Evolutionary conservation across 2,329 filamentous ascomycete species (phyloP).

Genomic region (Fusarium multiceps): DNA sequence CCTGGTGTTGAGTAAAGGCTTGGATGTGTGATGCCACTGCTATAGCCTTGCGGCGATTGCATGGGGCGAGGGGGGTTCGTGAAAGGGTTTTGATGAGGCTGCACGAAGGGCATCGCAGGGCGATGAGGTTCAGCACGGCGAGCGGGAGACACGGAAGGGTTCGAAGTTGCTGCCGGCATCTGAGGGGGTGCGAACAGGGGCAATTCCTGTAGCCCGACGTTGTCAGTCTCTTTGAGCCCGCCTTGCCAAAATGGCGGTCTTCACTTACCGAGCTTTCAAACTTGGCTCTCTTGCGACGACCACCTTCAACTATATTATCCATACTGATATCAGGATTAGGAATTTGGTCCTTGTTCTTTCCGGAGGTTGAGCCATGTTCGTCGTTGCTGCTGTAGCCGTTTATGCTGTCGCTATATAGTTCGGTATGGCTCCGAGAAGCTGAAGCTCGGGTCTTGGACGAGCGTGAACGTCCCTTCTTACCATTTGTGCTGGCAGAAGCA

Average conservation of each 20-base stretch:
- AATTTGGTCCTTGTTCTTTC: constrained; percentile 84
- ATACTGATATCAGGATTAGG: constrained; percentile 97
- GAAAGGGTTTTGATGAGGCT: constrained; percentile 82
- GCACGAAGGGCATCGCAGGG: constrained; percentile 79
- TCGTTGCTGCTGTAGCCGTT: constrained; percentile 91
- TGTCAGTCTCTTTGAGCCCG: constrained; percentile 46
- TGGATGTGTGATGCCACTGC: constrained; percentile 59
- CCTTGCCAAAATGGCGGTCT: constrained; percentile 41
- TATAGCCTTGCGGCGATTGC: constrained; percentile 85
- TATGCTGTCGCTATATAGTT: constrained; percentile 71
- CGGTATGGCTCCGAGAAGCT: constrained; percentile 61
- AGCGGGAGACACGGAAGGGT: constrained; percentile 94
- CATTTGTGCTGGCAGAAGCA: constrained; percentile 71
- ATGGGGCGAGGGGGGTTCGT: constrained; percentile 78
- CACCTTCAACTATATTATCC: constrained; percentile 97
- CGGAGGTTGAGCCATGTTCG: constrained; percentile 76
- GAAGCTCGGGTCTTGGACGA: constrained; percentile 74
- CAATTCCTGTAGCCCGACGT: constrained; percentile 74
- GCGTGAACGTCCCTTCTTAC: constrained; percentile 76
- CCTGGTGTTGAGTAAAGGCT: constrained; percentile 72
- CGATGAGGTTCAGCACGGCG: constrained; percentile 80
- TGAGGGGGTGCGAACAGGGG: constrained; percentile 94
- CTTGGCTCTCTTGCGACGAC: constrained; percentile 93
- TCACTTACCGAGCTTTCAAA: constrained; percentile 93
- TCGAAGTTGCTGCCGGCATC: constrained; percentile 94